Conservation (phyloP, 139 green algal species). For the Micractinium conductrix region DNA sequence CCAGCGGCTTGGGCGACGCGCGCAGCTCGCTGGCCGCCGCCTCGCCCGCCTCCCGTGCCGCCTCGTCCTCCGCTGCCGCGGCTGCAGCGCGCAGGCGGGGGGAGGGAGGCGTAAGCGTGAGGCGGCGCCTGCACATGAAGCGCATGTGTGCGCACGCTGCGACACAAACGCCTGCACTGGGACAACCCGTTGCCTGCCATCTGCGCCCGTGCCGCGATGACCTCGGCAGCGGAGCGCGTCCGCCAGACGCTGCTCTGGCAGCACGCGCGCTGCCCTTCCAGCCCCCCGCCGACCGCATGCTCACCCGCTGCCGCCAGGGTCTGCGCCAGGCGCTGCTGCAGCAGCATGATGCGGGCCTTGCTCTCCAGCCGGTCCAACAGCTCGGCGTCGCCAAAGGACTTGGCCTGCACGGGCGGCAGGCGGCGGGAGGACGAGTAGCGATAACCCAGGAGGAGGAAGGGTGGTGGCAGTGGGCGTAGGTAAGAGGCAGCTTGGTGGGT, state of each 20-base stretch:
- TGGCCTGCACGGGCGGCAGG: conserved; percentile 50
- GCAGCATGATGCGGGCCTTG: conserved; percentile 53
- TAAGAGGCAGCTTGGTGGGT: background rate
- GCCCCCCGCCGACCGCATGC: no score
- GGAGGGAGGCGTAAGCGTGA: no score
- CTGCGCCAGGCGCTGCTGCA: conserved; percentile 58
- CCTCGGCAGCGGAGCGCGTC: no score
- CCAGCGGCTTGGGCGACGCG: conserved; percentile 44
- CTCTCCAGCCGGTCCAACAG: conserved; percentile 60
- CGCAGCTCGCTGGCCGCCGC: conserved; percentile 46
- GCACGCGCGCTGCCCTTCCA: no score
- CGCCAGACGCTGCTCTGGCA: no score
- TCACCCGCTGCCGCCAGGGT: no score
- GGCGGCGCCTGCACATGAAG: no score
- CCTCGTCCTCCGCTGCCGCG: conserved; percentile 7
- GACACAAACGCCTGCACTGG: no score
- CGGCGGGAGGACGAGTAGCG: background rate
- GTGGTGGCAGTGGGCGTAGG: background rate
- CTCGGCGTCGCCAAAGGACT: conserved; percentile 59
- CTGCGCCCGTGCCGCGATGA: no score
- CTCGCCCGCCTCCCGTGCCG: conserved; percentile 11
- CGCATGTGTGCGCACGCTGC: background rate
- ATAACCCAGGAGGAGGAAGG: background rate
- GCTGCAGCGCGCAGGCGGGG: background rate
- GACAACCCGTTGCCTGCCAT: no score